Percentiles rank a stretch among this genome's conserved stretches.
phyloP scores from a whole-genome alignment of 2,329 filamentous ascomycete genomes.

The Exophiala sp. region DNA sequence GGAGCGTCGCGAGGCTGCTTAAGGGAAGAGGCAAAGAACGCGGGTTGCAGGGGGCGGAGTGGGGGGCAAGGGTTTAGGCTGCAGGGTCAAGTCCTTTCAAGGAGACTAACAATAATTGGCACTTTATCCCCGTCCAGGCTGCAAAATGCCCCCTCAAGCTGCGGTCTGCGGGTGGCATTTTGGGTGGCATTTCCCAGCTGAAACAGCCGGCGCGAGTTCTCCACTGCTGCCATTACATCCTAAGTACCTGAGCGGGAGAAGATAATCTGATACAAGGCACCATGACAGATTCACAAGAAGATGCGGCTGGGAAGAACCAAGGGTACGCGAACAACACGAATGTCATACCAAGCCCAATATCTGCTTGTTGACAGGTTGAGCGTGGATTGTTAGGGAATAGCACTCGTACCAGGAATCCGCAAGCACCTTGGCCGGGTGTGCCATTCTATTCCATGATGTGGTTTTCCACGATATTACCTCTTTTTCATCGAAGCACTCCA shows the following conservation, averaged over 20 bases:
- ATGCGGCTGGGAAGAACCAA: too few species aligned
- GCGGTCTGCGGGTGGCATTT: constrained; percentile 5
- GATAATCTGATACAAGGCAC: too few species aligned
- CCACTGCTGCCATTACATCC: not conserved
- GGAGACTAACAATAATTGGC: not conserved
- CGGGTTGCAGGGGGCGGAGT: not conserved
- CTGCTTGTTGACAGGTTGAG: not conserved
- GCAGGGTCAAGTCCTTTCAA: not conserved
- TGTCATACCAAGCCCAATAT: not conserved
- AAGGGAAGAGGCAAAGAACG: constrained; percentile 2
- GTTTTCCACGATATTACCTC: too few species aligned
- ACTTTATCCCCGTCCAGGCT: constrained; percentile 4
- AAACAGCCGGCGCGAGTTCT: constrained; percentile 7
- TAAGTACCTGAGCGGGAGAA: too few species aligned
- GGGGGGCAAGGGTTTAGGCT: too few species aligned
- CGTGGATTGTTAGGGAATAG: not conserved
- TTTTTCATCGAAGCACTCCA: too few species aligned
- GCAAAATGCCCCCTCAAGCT: not conserved
- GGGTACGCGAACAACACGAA: too few species aligned
- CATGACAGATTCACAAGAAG: too few species aligned
- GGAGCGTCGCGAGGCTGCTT: not conserved
- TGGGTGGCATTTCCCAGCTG: constrained; percentile 4
- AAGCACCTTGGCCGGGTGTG: too few species aligned
- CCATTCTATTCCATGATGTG: too few species aligned
- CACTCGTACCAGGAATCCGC: too few species aligned